Conservation (phyloP, 257 asterid genomes). For the Ophiorrhiza pumila region DNA sequence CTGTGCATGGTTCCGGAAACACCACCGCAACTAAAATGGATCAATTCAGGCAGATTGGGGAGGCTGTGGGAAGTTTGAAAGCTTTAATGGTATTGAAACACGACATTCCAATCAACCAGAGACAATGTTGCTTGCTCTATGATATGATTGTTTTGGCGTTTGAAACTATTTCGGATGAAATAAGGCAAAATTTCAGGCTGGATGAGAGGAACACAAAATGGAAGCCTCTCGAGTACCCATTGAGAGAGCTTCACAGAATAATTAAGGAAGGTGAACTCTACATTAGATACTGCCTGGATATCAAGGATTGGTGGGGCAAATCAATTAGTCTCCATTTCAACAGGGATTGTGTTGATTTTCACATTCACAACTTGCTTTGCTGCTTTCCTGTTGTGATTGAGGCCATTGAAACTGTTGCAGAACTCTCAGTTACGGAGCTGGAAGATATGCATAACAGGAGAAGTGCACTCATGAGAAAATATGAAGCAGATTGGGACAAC, state of each 20-base stretch:
- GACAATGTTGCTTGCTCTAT: constrained; percentile 66
- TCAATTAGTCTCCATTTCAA: constrained; percentile 65
- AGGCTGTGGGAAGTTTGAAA: constrained; percentile 67
- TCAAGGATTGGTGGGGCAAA: constrained; percentile 83
- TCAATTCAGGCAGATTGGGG: constrained; percentile 81
- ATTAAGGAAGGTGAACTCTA: constrained; percentile 68
- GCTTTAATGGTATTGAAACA: constrained; percentile 80
- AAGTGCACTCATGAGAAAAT: constrained; percentile 46
- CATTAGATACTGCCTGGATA: constrained; percentile 53
- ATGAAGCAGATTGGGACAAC: constrained; percentile 53
- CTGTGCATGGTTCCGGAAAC: background rate
- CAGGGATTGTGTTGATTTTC: constrained; percentile 61
- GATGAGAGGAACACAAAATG: constrained; percentile 67
- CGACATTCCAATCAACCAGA: constrained; percentile 68
- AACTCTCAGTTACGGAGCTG: constrained; percentile 55
- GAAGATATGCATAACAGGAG: constrained; percentile 65
- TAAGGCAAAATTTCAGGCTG: constrained; percentile 52
- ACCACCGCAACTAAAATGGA: constrained; percentile 45
- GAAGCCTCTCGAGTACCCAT: constrained; percentile 73
- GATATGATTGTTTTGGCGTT: constrained; percentile 63
- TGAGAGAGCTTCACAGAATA: constrained; percentile 68
- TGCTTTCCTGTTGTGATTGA: constrained; percentile 78
- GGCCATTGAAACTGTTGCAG: constrained; percentile 86
- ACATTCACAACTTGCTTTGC: constrained; percentile 65
- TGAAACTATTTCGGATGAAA: constrained; percentile 59